These are phyloP conservation scores for Puccinia coronata DNA, from an alignment of 1,284 basidiomycete genomes.

Conservation along the genomic window DNA sequence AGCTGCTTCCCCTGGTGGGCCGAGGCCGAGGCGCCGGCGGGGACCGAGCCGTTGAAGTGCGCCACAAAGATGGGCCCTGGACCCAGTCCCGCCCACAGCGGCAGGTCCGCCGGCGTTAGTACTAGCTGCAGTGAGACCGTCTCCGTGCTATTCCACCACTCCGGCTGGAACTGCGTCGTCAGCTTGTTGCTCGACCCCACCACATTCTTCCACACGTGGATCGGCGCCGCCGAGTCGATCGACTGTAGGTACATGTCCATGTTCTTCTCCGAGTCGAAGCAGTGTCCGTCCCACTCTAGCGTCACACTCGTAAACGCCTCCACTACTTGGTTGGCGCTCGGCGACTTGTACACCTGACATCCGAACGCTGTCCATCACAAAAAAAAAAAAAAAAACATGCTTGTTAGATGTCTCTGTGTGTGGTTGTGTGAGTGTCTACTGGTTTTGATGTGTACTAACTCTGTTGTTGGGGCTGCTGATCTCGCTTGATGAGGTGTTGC, in stretches of 20 bases:
- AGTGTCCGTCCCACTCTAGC: constrained; percentile 19
- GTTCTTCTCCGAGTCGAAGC: constrained; percentile 3
- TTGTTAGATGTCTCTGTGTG: too few relatives aligned
- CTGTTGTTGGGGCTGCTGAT: too few relatives aligned
- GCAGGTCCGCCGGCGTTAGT: constrained; percentile 32
- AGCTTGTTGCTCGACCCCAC: constrained; percentile 23
- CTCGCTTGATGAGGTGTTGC: too few relatives aligned
- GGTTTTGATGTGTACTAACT: too few relatives aligned
- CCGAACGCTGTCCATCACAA: too few relatives aligned
- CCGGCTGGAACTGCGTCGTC: constrained; percentile 28
- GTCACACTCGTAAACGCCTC: neutral
- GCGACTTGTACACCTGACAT: constrained; percentile 2
- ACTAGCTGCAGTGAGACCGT: constrained; percentile 32
- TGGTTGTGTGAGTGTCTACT: too few relatives aligned
- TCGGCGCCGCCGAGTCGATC: constrained; percentile 28
- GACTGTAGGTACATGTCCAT: constrained; percentile 49
- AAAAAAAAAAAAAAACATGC: too few relatives aligned
- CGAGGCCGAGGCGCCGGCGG: constrained; percentile 8
- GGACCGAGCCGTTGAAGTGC: constrained; percentile 44
- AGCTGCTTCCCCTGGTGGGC: neutral
- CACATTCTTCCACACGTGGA: constrained; percentile 46
- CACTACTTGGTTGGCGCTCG: constrained; percentile 2
- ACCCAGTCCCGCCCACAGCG: constrained; percentile 40
- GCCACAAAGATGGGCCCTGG: constrained; percentile 33
- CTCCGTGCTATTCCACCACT: constrained; percentile 44